Base-by-base conservation (phyloP, 2,329 filamentous ascomycete genomes). In the Bipolaris cookei region DNA sequence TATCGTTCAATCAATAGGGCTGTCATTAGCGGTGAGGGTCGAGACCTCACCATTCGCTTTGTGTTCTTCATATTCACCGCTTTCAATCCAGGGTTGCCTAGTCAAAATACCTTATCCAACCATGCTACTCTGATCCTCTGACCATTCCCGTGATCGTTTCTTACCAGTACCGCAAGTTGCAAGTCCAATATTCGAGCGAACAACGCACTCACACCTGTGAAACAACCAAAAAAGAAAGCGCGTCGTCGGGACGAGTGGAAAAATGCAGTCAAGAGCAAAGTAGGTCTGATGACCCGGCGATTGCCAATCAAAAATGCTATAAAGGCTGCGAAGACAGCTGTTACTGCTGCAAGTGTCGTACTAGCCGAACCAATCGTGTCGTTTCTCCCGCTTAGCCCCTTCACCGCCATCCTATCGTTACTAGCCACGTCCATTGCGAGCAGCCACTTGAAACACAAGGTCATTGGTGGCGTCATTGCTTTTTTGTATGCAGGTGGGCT, bases 401-500 rank as follows among this genome's bases (percentile, higher is more conserved):
- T 21, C 18, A 46, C 51, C 7, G 11, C 43, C 13, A 23, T 35
- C 7, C 25, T 41, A 14, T 34, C 51, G 3, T 34, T 47, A n/a
- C 11, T 47, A 8, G 42, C 16, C 14, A 41, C 35, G 16, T 46
- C 43, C 7, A 25, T 53, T 25, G 25, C 20, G 14, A 41, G 35
- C 25, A 23, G 34, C 21, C 34, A 23, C n/a, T 25, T 34, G 34
- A 34, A 53, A 11, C 30, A 18, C 1, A 39, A 25, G 18, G 3
- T 13, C 6, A 13, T 23, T 5, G 34, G 34, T 16, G 16, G 35
- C 14, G 51, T 14, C 10, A 23, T 41, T 25, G 13, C 32, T 10
- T 39, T 51, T 10, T 10, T 56, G 10, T 23, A 56, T 4, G 20
- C 47, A 7, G 25, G 35, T 13, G 38, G 49, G 38, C 34, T 54